Evolutionary conservation across 768 basidiomycete species (phyloP), one percentile per base, ranked within the genome.

Genomic region (Boletus tylopilopsis): DNA sequence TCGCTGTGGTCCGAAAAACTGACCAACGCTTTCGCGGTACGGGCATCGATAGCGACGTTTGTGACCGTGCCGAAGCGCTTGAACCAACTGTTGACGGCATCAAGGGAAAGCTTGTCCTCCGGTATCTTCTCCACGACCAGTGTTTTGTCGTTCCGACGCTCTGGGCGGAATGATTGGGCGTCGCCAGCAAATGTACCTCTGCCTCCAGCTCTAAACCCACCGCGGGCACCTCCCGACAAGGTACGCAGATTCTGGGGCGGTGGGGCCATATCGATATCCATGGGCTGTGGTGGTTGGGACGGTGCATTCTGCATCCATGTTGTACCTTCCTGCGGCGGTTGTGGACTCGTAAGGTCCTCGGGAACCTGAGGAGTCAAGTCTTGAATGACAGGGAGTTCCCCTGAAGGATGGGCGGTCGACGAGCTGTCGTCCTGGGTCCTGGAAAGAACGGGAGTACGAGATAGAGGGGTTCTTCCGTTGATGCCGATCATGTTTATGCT

Each of bases 71-170:
- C 94, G 57, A 95, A 97, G 55, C 84, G 81, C 67, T 87, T 86
- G 74, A 98, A 97, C 85, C 92, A 94, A 18, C 75, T 79, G 59
- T 87, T 90, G 46, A 98, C 85, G 6, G 81, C 73, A 43, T 84
- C 85, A 13, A 92, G 78, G 13, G 80, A 80, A 34, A 95, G 77
- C 56, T 87, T 84, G 53, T 90, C 85, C 42, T 84, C 79, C 0
- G 94, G 94, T 49, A 97, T 94, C 72, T 94, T 94, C 69, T 96
- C 92, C 30, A 98, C 87, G 13, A 96, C 91, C 19, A 98, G 76
- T 0, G 89, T 92, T 69, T 85, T 88, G 67, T 85, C 83, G 51
- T 78, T 80, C 49, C 84, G 75, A 54, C 79, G 78, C 54, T 83
- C 82, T 23, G 81, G 81, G 10, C 80, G 80, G 72, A 86, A 85